Evolutionary conservation across 2,329 filamentous ascomycete species (phyloP).

Genomic region (Helotiales sp.): DNA sequence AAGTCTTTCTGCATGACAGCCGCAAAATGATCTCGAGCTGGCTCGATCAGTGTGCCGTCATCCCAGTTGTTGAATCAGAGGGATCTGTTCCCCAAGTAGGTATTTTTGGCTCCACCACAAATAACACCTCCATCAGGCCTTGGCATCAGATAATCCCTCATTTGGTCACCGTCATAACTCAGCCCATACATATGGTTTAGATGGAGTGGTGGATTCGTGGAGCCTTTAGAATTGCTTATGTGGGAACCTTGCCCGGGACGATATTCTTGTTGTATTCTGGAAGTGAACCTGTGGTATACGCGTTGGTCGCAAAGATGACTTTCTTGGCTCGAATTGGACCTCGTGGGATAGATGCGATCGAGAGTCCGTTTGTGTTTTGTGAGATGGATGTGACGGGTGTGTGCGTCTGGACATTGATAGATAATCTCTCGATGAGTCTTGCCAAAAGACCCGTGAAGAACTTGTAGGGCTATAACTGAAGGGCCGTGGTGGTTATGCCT

Average conservation of each 20-base stretch:
- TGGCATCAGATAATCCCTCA: constrained; percentile 31
- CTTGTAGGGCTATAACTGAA: constrained; percentile 57
- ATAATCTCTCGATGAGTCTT: constrained; percentile 43
- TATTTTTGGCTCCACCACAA: constrained; percentile 42
- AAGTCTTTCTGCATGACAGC: constrained; percentile 50
- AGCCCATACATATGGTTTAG: constrained; percentile 22
- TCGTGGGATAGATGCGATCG: constrained; percentile 52
- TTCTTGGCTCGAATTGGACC: constrained; percentile 53
- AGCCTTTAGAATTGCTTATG: constrained; percentile 29
- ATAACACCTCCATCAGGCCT: constrained; percentile 32
- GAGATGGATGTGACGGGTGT: constrained; percentile 43
- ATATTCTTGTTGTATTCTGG: constrained; percentile 60
- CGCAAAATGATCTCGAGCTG: constrained; percentile 45
- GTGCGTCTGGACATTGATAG: constrained; percentile 52
- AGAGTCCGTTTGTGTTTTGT: constrained; percentile 34
- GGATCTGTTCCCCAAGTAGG: constrained; percentile 32
- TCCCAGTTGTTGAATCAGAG: constrained; percentile 50
- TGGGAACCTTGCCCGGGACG: constrained; percentile 55
- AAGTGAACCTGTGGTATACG: constrained; percentile 61
- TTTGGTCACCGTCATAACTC: constrained; percentile 10
- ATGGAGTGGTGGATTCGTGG: constrained; percentile 10
- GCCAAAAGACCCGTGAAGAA: constrained; percentile 51
- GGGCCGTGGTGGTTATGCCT: constrained; percentile 23
- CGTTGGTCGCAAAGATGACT: constrained; percentile 68
- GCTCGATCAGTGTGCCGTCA: constrained; percentile 44